These are phyloP conservation scores for Pseudocercospora eumusae DNA, from an alignment of 2,329 filamentous ascomycete genomes.

Conservation along the genomic window DNA sequence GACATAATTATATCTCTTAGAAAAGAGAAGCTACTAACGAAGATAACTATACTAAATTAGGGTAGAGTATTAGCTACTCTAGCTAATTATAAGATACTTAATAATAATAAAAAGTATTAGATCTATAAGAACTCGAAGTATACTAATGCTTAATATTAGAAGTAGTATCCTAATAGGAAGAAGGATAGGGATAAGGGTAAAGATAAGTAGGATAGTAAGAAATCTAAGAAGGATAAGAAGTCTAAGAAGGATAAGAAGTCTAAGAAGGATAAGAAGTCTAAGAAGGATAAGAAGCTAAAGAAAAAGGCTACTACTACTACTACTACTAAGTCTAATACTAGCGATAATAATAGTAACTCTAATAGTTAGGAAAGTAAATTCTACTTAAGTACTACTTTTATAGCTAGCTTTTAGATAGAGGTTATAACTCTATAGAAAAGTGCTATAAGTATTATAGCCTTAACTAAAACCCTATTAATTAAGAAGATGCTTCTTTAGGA, in stretches of 20 bases:
- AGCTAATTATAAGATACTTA: background rate
- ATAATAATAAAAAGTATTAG: background rate
- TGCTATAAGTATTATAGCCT: too few relatives aligned
- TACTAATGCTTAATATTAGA: background rate
- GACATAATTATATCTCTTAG: background rate
- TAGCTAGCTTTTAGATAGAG: background rate
- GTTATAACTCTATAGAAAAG: too few relatives aligned
- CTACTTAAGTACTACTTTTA: background rate
- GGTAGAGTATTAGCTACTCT: background rate
- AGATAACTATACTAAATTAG: background rate
- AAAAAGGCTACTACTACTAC: too few relatives aligned
- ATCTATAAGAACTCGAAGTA: background rate
- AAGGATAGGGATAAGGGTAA: background rate
- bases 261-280: too few relatives aligned
- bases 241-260: too few relatives aligned
- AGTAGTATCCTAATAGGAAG: background rate
- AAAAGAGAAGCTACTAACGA: background rate
- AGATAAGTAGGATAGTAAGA: background rate
- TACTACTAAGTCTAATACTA: background rate
- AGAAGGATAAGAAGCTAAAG: too few relatives aligned
- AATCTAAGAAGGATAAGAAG: background rate
- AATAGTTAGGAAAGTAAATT: background rate
- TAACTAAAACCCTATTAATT: too few relatives aligned
- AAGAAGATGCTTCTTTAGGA: too few relatives aligned
- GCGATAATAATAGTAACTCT: background rate